Conservation (phyloP, 345 rosid genomes). For the Hibiscus tridactylites region DNA sequence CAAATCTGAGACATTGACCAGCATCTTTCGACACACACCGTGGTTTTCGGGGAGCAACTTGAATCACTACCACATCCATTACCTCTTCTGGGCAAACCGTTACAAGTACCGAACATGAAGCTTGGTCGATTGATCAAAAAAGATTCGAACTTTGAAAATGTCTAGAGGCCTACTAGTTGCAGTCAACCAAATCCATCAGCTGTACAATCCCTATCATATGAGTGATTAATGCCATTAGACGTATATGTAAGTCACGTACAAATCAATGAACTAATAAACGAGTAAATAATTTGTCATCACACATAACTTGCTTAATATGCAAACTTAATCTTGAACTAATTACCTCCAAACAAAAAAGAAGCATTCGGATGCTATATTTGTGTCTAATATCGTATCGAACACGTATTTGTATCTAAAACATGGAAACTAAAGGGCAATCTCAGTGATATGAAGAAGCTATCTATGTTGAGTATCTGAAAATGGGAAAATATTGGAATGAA, state of each 20-base stretch:
- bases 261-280: not conserved
- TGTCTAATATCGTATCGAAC: too few species aligned
- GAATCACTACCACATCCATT: too few species aligned
- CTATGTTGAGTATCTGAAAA: not conserved
- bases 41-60: too few species aligned
- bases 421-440: not conserved
- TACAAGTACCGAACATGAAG: conserved; percentile 42
- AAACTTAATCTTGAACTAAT: not conserved
- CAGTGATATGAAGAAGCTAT: not conserved
- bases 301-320: not conserved
- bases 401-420: not conserved
- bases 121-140: not conserved
- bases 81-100: conserved; percentile 78
- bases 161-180: not conserved
- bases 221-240: not conserved
- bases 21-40: too few species aligned
- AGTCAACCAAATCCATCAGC: not conserved
- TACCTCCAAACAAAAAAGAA: not conserved
- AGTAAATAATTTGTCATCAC: not conserved
- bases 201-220: not conserved
- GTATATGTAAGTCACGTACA: not conserved
- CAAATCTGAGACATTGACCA: too few species aligned
- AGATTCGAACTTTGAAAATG: not conserved
- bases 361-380: not conserved
- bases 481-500: not conserved